Conservation (phyloP, 2,329 filamentous ascomycete species). For the Fusarium burgessii region DNA sequence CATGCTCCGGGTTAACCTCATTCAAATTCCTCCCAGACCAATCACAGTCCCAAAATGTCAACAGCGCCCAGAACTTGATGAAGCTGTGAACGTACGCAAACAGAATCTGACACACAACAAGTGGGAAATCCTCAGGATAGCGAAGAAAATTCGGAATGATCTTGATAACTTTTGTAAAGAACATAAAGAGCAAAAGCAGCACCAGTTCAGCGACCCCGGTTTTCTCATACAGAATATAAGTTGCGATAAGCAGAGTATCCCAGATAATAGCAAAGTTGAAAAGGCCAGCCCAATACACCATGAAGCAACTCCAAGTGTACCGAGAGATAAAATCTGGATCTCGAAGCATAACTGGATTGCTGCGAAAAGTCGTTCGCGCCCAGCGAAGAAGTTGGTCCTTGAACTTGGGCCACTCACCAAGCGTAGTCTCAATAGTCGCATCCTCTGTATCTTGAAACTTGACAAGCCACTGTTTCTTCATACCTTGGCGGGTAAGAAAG, state of each 20-base stretch:
- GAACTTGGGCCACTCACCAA: slow-evolving; percentile 65
- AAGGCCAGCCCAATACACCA: slow-evolving; percentile 66
- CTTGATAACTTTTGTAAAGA: slow-evolving; percentile 69
- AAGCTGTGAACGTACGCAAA: slow-evolving; percentile 70
- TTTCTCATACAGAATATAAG: slow-evolving; percentile 32
- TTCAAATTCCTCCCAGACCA: slow-evolving; percentile 54
- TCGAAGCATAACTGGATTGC: slow-evolving; percentile 63
- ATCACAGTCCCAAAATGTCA: slow-evolving; percentile 62
- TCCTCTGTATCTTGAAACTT: slow-evolving; percentile 65
- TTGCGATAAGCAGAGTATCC: slow-evolving; percentile 58
- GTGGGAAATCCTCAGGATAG: slow-evolving; percentile 63
- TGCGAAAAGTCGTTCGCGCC: slow-evolving; percentile 69
- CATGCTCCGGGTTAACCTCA: slow-evolving; percentile 26
- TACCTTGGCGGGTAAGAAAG: slow-evolving; percentile 67
- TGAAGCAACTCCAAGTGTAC: slow-evolving; percentile 62
- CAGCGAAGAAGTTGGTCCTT: slow-evolving; percentile 66
- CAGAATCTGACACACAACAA: slow-evolving; percentile 61
- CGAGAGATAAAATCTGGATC: slow-evolving; percentile 51
- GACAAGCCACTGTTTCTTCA: slow-evolving; percentile 63
- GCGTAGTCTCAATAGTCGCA: slow-evolving; percentile 62
- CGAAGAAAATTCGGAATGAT: slow-evolving; percentile 63
- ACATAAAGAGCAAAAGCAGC: slow-evolving; percentile 58
- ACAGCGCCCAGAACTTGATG: slow-evolving; percentile 66
- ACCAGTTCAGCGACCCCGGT: background rate
- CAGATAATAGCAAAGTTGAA: slow-evolving; percentile 68